Evolutionary conservation across 1,284 basidiomycete genomes (phyloP), one percentile per base, ranked within the genome.

Genomic region (Apiotrichum domesticum): DNA sequence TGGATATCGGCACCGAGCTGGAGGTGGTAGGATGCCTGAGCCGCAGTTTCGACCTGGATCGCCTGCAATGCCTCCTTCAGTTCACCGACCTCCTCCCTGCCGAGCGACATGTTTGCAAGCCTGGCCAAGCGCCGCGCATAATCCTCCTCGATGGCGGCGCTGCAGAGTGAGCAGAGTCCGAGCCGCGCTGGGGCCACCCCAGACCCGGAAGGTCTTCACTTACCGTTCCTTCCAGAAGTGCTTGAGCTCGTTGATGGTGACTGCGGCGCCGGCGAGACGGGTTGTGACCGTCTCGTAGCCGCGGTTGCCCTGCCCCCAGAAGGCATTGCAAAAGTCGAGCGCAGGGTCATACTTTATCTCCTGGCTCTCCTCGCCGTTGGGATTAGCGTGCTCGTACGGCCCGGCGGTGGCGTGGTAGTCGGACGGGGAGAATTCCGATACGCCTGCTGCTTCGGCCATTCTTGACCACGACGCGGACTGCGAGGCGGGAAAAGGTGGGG

Each of bases 241-340:
- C 63, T 83, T 83, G 51, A 98, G 72, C 67, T 98, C 95, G 46
- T 98, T 94, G 73, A 91, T 84, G 1, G 92, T 93, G 67, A 88
- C 82, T n/a, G 82, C 78, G 4, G 88, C 88, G 3, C 87, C 87
- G 44, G 90, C 84, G 83, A 96, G 87, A 58, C 93, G 82, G 8
- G 87, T 85, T 75, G 92, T 87, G 47, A 98, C 79, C 48, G 92
- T 89, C 66, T 96, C 91, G 62, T 90, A 93, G 29, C 94, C 94
- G 34, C 83, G 85, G 78, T 96, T 92, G 44, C 81, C 83, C 34
- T 82, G 69, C 6, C 90, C 90, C 95, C 95, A 98, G 78, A 98
- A 98, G 1, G 92, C 85, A 75, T 98, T 98, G 77, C 94, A 98
- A 77, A 94, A 98, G 78, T 95, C 88, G 66, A 86, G 79, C 11